A percentile compares a stretch with the other conserved stretches of the same genome.
phyloP scores from a whole-genome alignment of 2,329 filamentous ascomycete species.

The Capronia coronata region DNA sequence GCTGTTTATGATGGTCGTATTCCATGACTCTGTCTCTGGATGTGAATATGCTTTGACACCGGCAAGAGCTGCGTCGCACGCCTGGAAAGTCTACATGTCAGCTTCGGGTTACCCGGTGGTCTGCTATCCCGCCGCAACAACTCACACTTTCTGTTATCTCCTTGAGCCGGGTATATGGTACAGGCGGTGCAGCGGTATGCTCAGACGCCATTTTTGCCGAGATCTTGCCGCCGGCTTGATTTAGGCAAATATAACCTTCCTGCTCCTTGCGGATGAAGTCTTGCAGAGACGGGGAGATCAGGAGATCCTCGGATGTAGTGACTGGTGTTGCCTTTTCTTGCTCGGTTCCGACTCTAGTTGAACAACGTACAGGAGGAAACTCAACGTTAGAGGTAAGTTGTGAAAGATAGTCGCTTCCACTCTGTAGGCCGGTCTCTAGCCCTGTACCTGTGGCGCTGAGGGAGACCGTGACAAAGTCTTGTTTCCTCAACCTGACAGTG shows the following conservation, averaged over 20 bases:
- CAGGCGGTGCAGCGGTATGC: constrained; percentile 50
- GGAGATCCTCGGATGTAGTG: neutral
- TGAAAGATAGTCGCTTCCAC: neutral
- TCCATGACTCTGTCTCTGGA: constrained; percentile 77
- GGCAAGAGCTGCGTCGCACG: constrained; percentile 72
- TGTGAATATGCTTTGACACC: constrained; percentile 78
- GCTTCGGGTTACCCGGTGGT: neutral
- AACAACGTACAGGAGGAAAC: neutral
- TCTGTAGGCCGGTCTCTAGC: neutral
- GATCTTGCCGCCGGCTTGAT: constrained; percentile 13
- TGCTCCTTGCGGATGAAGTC: constrained; percentile 10
- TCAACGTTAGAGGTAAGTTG: neutral
- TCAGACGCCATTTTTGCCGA: constrained; percentile 25
- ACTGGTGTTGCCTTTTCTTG: neutral
- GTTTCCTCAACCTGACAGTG: neutral
- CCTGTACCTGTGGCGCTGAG: neutral
- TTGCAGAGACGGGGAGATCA: neutral
- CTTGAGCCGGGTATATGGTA: constrained; percentile 68
- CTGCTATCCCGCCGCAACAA: constrained; percentile 19
- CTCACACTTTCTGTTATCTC: constrained; percentile 79
- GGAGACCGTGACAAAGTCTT: neutral
- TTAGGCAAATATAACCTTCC: constrained; percentile 7
- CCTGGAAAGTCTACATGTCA: constrained; percentile 46
- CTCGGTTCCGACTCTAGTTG: neutral
- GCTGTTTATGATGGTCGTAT: constrained; percentile 80